Percentiles rank a stretch among this genome's conserved stretches.
These are phyloP conservation scores for Elongisporangium anandrum DNA, from an alignment of 352 stramenopile genomes.

Conservation along the genomic window DNA sequence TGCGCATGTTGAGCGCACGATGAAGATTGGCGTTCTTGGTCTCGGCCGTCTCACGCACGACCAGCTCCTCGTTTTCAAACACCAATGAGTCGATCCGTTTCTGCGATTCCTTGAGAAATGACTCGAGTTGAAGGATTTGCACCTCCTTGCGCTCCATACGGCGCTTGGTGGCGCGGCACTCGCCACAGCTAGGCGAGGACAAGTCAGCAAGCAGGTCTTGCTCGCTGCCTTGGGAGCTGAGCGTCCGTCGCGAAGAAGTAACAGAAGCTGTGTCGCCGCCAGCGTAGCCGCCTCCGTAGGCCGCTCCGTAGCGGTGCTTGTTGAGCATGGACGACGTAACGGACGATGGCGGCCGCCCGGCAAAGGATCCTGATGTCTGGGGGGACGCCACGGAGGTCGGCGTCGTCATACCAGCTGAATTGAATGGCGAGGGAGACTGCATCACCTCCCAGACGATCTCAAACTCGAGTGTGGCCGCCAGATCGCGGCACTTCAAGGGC, in stretches of 20 bases:
- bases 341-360: constrained; percentile 32
- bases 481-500: constrained; percentile 69
- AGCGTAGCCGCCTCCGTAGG: background rate
- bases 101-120: constrained; percentile 75
- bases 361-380: constrained; percentile 10
- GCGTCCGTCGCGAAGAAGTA: constrained; percentile 42
- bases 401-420: background rate
- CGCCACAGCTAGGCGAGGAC: constrained; percentile 22
- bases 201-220: constrained; percentile 37
- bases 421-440: constrained; percentile 10
- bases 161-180: constrained; percentile 49
- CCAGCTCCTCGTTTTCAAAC: constrained; percentile 63
- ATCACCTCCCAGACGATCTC: constrained; percentile 70
- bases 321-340: constrained; percentile 27
- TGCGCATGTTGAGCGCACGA: constrained; percentile 48
- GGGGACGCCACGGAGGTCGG: constrained; percentile 13
- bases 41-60: constrained; percentile 53
- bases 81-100: constrained; percentile 63
- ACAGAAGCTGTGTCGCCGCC: constrained; percentile 21
- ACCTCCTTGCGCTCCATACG: constrained; percentile 70
- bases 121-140: constrained; percentile 73
- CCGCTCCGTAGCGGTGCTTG: constrained; percentile 5
- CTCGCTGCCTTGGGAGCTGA: constrained; percentile 59
- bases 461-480: constrained; percentile 69
- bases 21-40: constrained; percentile 56